These are phyloP conservation scores for Terana coerulea DNA, from an alignment of 768 basidiomycete species.

Conservation along the genomic window DNA sequence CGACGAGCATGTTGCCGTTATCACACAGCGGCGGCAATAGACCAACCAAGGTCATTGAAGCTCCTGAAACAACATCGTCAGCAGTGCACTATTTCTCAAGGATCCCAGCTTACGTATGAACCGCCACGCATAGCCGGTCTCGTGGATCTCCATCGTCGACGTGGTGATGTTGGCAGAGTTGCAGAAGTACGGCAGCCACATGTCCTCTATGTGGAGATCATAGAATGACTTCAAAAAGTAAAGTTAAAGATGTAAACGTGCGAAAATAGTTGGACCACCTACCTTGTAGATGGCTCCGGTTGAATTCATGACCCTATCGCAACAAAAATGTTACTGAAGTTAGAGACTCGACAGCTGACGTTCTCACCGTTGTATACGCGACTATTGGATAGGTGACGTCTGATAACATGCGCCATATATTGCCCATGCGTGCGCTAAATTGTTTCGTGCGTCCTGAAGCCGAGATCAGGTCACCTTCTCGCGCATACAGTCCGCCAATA, in stretches of 20 bases:
- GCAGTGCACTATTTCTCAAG: not conserved
- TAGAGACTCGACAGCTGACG: not conserved
- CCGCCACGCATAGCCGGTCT: constrained; percentile 98
- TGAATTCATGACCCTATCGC: constrained; percentile 88
- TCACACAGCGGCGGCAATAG: constrained; percentile 93
- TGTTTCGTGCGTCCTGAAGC: constrained; percentile 84
- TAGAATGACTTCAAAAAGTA: constrained; percentile 67
- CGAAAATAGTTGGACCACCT: no score
- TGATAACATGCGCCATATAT: constrained; percentile 89
- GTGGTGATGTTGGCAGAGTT: constrained; percentile 97
- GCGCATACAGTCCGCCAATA: constrained; percentile 92
- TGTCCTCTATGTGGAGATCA: constrained; percentile 92
- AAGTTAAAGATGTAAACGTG: constrained; percentile 7
- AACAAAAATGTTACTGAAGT: constrained; percentile 7
- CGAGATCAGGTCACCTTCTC: constrained; percentile 88
- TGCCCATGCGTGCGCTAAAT: constrained; percentile 88
- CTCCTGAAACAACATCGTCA: constrained; percentile 45
- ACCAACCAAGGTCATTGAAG: constrained; percentile 97
- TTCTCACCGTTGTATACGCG: constrained; percentile 78
- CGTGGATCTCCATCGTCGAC: constrained; percentile 95
- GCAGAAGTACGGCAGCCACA: constrained; percentile 99
- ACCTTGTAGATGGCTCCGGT: constrained; percentile 93
- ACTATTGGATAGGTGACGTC: constrained; percentile 93
- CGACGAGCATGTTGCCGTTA: constrained; percentile 88
- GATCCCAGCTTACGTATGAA: constrained; percentile 59